Base-by-base conservation (phyloP, 2,329 filamentous ascomycete species). In the Neonectria punicea region DNA sequence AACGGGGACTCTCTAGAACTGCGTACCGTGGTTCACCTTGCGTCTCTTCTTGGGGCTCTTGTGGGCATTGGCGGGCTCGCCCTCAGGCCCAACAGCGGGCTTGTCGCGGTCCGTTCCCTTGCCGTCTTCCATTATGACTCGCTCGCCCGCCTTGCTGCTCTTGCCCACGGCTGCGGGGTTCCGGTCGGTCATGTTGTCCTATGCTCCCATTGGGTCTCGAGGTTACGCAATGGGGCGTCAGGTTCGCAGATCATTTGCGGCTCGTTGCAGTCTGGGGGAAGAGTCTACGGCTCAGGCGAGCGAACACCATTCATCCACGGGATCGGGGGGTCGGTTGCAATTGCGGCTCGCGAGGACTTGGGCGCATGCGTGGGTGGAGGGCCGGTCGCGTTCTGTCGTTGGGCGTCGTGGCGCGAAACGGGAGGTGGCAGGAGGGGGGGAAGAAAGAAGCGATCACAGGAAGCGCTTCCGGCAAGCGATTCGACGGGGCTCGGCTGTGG, bases 11-110 rank as follows among this genome's bases (percentile, higher is more conserved):
- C n/a, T 47, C 28, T 53, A 54, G 61, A 28, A 72, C 28, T 63
- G 81, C 90, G 83, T 88, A 94, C 92, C 92, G 83, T 95, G 92
- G 84, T 94, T 94, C 73, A 95, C 92, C 84, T 95, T 95, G 84
- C 92, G 91, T 82, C 92, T 87, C 86, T 94, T 94, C 84, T 93
- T 94, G 53, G 91, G 90, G 78, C 89, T 92, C 80, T 87, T 85
- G 70, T 81, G 72, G 50, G 66, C 72, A 49, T 65, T 69, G 51
- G 60, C 61, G 51, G 67, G 71, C 59, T 68, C 63, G 58, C 71
- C 66, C 60, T 76, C 73, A 30, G 69, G 66, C 66, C 44, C 50
- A 30, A 46, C 49, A 18, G 53, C 53, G 22, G 51, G 67, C 58
- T 77, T 77, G 53, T 72, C 73, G 58, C 69, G 73, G 67, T 76